A percentile compares a stretch with the other conserved stretches of the same genome.
phyloP scores from a whole-genome alignment of 192 early-diverging fungal species.

The Geranomyces variabilis region DNA sequence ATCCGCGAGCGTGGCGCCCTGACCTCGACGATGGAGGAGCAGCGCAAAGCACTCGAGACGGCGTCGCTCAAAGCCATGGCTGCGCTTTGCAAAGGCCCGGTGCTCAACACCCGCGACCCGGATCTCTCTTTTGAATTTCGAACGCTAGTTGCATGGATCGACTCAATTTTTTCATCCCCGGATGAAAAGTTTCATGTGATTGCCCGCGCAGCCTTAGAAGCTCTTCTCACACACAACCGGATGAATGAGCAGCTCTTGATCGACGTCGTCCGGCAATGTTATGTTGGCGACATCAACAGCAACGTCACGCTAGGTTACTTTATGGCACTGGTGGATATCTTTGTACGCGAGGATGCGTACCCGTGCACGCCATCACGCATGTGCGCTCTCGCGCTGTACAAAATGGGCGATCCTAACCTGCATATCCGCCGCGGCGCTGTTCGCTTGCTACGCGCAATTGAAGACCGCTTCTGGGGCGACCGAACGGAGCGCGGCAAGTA shows the following conservation, averaged over 20 bases:
- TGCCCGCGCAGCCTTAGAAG: slow-evolving; percentile 66
- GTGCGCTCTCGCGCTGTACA: slow-evolving; percentile 67
- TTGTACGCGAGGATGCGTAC: slow-evolving; percentile 61
- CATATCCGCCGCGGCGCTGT: slow-evolving; percentile 72
- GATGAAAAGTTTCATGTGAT: slow-evolving; percentile 49
- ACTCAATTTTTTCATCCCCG: slow-evolving; percentile 45
- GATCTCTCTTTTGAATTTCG: slow-evolving; percentile 43
- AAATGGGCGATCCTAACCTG: slow-evolving; percentile 72
- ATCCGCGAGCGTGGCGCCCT: slow-evolving; percentile 63
- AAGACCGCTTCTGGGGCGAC: slow-evolving; percentile 58
- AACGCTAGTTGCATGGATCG: slow-evolving; percentile 46
- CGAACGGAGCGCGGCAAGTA: slow-evolving; percentile 12
- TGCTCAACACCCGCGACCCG: slow-evolving; percentile 33
- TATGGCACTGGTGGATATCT: slow-evolving; percentile 71
- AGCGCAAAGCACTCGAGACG: slow-evolving; percentile 74
- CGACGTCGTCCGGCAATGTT: slow-evolving; percentile 71
- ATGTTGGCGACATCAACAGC: slow-evolving; percentile 57
- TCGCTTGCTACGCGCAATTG: slow-evolving; percentile 70
- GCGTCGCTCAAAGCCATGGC: slow-evolving; percentile 90
- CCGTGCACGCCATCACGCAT: slow-evolving; percentile 62
- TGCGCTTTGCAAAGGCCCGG: slow-evolving; percentile 67
- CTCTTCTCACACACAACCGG: slow-evolving; percentile 62
- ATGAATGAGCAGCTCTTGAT: slow-evolving; percentile 56
- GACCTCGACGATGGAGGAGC: slow-evolving; percentile 72
- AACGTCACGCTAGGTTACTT: slow-evolving; percentile 67